A percentile compares a stretch with the other conserved stretches of the same genome.
These are phyloP conservation scores for Saturnispora halmiae DNA, from an alignment of 805 yeast species.

Conservation along the genomic window DNA sequence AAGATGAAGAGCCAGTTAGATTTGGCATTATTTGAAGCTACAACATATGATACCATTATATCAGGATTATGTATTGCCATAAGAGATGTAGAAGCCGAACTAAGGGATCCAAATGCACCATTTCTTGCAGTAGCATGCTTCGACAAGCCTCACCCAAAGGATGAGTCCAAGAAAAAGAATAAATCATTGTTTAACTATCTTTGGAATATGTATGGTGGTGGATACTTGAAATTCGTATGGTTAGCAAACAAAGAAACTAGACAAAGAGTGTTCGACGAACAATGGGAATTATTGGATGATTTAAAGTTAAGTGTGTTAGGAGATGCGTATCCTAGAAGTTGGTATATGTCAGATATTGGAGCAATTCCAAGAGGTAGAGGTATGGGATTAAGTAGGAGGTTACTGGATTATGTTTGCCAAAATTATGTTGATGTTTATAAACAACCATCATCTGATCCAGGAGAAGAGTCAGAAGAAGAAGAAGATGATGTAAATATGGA, in stretches of 20 bases:
- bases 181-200: conserved; percentile 27
- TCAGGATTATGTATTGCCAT: conserved; percentile 43
- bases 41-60: conserved; percentile 42
- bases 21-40: conserved; percentile 43
- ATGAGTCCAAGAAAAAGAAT: conserved; percentile 13
- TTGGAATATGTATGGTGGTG: conserved; percentile 29
- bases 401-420: conserved; percentile 27
- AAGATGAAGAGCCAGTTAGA: conserved; percentile 34
- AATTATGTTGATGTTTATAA: conserved; percentile 8
- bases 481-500: conserved; percentile 8
- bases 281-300: conserved; percentile 36
- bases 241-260: conserved; percentile 35
- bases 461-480: conserved; percentile 16
- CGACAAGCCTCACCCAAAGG: conserved; percentile 26
- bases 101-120: conserved; percentile 33
- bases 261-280: conserved; percentile 42
- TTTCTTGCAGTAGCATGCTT: conserved; percentile 48
- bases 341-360: conserved; percentile 55
- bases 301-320: conserved; percentile 38
- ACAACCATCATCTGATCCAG: conserved; percentile 11
- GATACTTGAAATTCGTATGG: conserved; percentile 29
- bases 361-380: conserved; percentile 51
- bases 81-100: conserved; percentile 40
- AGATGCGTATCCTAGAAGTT: conserved; percentile 32
- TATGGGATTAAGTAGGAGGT: conserved; percentile 45